phyloP scores from a whole-genome alignment of 345 rosid species.

The Fremontodendron californicum region DNA sequence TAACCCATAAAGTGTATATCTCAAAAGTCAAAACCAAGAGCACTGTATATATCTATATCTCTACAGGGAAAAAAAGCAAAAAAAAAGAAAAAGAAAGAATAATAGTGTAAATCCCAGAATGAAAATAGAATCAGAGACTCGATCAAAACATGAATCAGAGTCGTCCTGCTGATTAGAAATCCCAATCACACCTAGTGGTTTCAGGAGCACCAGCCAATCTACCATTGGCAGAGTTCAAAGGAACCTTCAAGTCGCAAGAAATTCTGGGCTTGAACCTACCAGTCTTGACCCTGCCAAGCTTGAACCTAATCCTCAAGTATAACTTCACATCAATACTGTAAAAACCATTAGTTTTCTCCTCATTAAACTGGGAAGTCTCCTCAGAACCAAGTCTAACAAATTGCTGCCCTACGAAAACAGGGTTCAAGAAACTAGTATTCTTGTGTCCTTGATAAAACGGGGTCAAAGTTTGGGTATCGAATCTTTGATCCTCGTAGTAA shows the following conservation, averaged over 20 bases:
- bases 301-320: conserved; percentile 55
- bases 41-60: not conserved
- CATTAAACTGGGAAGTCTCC: conserved; percentile 21
- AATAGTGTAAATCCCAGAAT: not conserved
- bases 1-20: not conserved
- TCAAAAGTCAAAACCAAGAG: not conserved
- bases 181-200: conserved; percentile 45
- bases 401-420: conserved; percentile 40
- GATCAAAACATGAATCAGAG: not conserved
- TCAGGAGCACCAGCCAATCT: conserved; percentile 14
- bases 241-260: conserved; percentile 59
- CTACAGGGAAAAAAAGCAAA: not conserved
- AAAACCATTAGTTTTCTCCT: conserved; percentile 36
- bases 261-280: conserved; percentile 49
- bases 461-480: conserved; percentile 22
- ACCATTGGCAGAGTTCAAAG: conserved; percentile 34
- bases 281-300: conserved; percentile 51
- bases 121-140: not conserved
- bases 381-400: conserved; percentile 29
- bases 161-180: conserved; percentile 27
- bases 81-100: not conserved
- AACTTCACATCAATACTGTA: conserved; percentile 53
- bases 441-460: conserved; percentile 88
- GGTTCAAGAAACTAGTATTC: conserved; percentile 47
- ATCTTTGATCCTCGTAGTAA: conserved; percentile 39